Evolutionary conservation across 495 filamentous ascomycete species (phyloP).

Genomic region (Xylaria cubensis): DNA sequence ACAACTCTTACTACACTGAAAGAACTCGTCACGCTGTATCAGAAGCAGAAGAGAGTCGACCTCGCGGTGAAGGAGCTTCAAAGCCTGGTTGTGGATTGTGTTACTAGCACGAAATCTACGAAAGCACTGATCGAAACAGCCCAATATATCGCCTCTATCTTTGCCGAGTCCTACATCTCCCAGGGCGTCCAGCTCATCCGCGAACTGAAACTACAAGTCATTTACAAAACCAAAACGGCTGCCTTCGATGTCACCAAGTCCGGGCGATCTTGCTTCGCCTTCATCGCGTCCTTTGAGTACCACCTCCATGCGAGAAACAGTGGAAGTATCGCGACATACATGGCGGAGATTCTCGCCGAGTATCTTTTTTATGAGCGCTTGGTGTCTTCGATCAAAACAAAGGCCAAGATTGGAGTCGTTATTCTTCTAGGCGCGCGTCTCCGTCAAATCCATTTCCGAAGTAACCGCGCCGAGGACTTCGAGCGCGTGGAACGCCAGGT

Average conservation of each 20-base stretch:
- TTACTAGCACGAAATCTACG: conserved; percentile 1
- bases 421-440: conserved; percentile 17
- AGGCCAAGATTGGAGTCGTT: conserved; percentile 17
- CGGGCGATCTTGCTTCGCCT: conserved; percentile 18
- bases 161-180: conserved; percentile 18
- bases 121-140: conserved; percentile 17
- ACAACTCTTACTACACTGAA: conserved; percentile 16
- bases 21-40: conserved; percentile 12
- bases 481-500: conserved; percentile 16
- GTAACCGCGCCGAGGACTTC: conserved; percentile 13
- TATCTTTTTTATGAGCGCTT: conserved; percentile 17
- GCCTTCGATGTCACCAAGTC: conserved; percentile 20
- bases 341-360: conserved; percentile 21
- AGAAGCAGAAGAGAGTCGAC: conserved; percentile 17
- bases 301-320: conserved; percentile 8
- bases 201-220: conserved; percentile 16
- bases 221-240: conserved; percentile 10
- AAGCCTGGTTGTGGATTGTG: conserved; percentile 13
- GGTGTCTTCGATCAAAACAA: conserved; percentile 12
- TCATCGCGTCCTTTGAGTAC: conserved; percentile 22
- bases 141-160: conserved; percentile 12
- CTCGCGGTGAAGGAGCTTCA: conserved; percentile 19
- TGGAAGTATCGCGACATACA: conserved; percentile 17
- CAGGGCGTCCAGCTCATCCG: conserved; percentile 22
- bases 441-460: conserved; percentile 12